These are phyloP conservation scores for Lachnellula willkommii DNA, from an alignment of 2,329 filamentous ascomycete genomes.

Conservation along the genomic window DNA sequence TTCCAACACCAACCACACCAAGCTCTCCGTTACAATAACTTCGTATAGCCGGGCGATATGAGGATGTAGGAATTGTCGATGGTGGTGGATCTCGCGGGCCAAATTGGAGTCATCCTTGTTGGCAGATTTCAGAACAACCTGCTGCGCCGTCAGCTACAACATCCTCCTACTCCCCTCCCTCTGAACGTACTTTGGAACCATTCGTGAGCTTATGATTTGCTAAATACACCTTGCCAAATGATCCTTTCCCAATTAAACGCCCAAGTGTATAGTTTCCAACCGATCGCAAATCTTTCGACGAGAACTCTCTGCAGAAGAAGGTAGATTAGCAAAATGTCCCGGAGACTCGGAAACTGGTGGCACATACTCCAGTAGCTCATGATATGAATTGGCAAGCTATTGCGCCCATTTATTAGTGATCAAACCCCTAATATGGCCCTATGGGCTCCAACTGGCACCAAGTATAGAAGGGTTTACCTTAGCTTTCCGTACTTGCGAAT, in stretches of 20 bases:
- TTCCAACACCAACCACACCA: conserved; percentile 96
- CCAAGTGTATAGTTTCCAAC: conserved; percentile 95
- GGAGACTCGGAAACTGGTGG: not conserved
- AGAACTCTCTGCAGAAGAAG: conserved; percentile 69
- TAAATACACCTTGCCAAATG: conserved; percentile 97
- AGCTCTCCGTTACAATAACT: conserved; percentile 89
- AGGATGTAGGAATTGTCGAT: conserved; percentile 94
- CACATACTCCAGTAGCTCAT: conserved; percentile 86
- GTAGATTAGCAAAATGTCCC: conserved; percentile 19
- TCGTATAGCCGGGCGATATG: conserved; percentile 97
- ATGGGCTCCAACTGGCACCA: not conserved
- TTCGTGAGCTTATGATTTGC: conserved; percentile 96
- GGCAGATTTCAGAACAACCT: conserved; percentile 98
- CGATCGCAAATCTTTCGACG: conserved; percentile 79
- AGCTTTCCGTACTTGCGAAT: conserved; percentile 56
- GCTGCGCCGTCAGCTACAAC: conserved; percentile 40
- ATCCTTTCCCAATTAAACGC: conserved; percentile 90
- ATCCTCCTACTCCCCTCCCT: not conserved
- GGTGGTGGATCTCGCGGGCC: conserved; percentile 95
- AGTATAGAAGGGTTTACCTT: conserved; percentile 41
- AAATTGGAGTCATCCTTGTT: conserved; percentile 95
- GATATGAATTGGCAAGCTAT: conserved; percentile 94
- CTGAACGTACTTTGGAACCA: conserved; percentile 74
- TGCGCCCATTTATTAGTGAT: conserved; percentile 31
- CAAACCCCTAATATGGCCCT: not conserved